Evolutionary conservation across 371 early-diverging fungal genomes (phyloP), one percentile per base, ranked within the genome.

Genomic region (Rhizopus sp.): DNA sequence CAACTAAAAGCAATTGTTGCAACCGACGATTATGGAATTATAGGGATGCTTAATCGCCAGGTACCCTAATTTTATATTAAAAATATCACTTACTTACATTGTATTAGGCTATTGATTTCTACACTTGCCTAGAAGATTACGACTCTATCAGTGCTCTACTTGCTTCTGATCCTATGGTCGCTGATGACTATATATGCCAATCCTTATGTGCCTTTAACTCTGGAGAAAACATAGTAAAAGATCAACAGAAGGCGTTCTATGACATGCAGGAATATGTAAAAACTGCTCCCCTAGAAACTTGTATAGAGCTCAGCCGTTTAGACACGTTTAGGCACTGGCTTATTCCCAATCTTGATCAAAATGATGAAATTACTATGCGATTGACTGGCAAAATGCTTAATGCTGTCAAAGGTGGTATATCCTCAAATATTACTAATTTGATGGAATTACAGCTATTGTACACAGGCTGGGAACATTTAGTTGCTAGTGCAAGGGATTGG

Each of bases 71-170:
- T 10, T n/a, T 50, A 35, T 7, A 15, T 52, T 37, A 33, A 39
- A 57, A 31, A 9, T 12, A 48, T 9, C 12, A 16, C 4, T 41
- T 16, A 57, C 17, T 17, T 23, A 46, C 15, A 46, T 12, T 23
- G 17, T 46, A 2, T 13, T 46, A 46, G 56, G 70, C 61, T 1
- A 39, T 70, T 4, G 59, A 72, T 30, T 75, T 65, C 40, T 73
- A 68, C 30, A 61, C 70, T 0, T 66, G 63, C 15, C 30, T 72
- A 29, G 69, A 73, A 55, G 74, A 75, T 35, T 75, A 75, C 30
- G 59, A 61, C 3, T 30, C 65, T 3, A 45, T 75, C 0, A 55
- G 60, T 33, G 32, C 38, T 0, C 8, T 63, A 13, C 34, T 60
- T 15, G 49, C 60, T 7, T 42, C 53, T 4, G 57, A 56, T 3